Evolutionary conservation across 768 basidiomycete species (phyloP).

Genomic region (Pisolithus orientalis): DNA sequence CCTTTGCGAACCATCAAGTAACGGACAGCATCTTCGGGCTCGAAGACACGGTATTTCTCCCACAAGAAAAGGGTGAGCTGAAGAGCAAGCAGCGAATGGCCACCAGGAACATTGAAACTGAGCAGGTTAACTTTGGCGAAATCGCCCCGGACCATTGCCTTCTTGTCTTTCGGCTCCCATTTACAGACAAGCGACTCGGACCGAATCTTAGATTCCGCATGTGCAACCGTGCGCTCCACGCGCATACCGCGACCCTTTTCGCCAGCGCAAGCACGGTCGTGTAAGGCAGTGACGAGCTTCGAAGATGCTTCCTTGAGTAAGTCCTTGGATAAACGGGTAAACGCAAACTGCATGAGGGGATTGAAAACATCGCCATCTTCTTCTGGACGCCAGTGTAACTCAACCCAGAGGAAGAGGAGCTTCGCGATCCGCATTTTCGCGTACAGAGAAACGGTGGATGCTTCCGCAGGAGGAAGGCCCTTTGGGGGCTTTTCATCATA

Average conservation of each 20-base stretch:
- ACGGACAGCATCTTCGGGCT: constrained; percentile 38
- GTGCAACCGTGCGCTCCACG: constrained; percentile 18
- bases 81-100: constrained; percentile 38
- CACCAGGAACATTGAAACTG: constrained; percentile 30
- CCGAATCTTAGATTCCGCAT: constrained; percentile 14
- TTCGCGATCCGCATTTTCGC: constrained; percentile 56
- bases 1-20: constrained; percentile 30
- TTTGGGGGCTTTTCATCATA: constrained; percentile 34
- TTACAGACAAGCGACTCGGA: constrained; percentile 12
- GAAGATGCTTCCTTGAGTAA: constrained; percentile 25
- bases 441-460: constrained; percentile 36
- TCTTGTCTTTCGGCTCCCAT: constrained; percentile 23
- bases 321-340: constrained; percentile 24
- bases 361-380: constrained; percentile 37
- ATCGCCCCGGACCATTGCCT: constrained; percentile 23
- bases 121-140: constrained; percentile 25
- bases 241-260: constrained; percentile 20
- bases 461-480: constrained; percentile 25
- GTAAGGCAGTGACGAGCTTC: constrained; percentile 25
- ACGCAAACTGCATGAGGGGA: constrained; percentile 24
- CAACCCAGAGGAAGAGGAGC: constrained; percentile 64
- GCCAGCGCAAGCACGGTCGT: constrained; percentile 18
- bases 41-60: constrained; percentile 32
- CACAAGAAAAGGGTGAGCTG: constrained; percentile 39
- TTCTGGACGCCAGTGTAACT: constrained; percentile 56